A percentile compares a stretch with the other conserved stretches of the same genome.
Evolutionary conservation across 257 asterid genomes (phyloP).

Genomic region (Lavandula angustifolia): DNA sequence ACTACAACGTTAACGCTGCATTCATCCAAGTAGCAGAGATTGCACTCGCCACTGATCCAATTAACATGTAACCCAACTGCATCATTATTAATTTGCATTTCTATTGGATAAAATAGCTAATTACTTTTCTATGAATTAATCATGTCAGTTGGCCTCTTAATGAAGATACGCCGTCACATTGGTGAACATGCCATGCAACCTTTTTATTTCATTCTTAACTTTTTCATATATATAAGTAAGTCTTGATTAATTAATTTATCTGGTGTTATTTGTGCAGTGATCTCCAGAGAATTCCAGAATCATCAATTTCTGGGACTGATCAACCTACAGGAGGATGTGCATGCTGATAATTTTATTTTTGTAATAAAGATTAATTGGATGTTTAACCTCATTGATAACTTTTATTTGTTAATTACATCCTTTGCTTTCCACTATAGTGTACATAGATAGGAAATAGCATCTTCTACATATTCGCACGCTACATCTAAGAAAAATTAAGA

Average conservation of each 20-base stretch:
- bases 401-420: too few species aligned
- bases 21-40: slow-evolving; percentile 59
- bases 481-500: too few species aligned
- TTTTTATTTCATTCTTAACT: too few species aligned
- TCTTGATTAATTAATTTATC: too few species aligned
- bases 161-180: slow-evolving; percentile 58
- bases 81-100: too few species aligned
- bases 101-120: too few species aligned
- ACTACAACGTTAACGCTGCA: slow-evolving; percentile 66
- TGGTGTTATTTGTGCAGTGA: slow-evolving; percentile 42
- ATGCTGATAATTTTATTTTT: slow-evolving; percentile 37
- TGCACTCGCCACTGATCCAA: slow-evolving; percentile 56
- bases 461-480: too few species aligned
- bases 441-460: too few species aligned
- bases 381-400: too few species aligned
- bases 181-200: slow-evolving; percentile 40
- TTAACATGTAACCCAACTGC: slow-evolving; percentile 42
- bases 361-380: too few species aligned
- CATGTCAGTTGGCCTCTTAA: slow-evolving; percentile 62
- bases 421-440: too few species aligned
- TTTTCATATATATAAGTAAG: too few species aligned
- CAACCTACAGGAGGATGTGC: slow-evolving; percentile 57
- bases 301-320: slow-evolving; percentile 56
- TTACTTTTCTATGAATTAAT: background rate
- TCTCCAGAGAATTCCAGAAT: slow-evolving; percentile 60